Evolutionary conservation across 2,329 filamentous ascomycete genomes (phyloP).

Genomic region (Stachybotrys elegans): DNA sequence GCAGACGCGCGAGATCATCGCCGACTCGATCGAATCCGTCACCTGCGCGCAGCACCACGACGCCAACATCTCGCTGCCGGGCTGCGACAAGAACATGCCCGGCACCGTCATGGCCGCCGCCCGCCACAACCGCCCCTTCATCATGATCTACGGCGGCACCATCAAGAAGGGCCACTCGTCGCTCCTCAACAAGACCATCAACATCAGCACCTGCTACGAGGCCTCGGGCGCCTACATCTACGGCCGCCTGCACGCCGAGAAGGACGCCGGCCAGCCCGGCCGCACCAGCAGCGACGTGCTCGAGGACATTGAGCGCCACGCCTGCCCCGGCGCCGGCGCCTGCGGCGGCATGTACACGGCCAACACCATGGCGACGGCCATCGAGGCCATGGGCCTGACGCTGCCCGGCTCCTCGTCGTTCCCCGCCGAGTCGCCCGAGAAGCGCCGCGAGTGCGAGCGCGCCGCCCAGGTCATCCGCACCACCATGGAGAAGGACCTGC

Average conservation of each 20-base stretch:
- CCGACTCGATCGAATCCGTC: slow-evolving; percentile 89
- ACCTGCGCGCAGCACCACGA: slow-evolving; percentile 91
- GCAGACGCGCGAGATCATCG: slow-evolving; percentile 86
- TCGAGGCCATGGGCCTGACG: slow-evolving; percentile 83
- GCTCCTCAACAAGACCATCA: slow-evolving; percentile 72
- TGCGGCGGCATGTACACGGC: slow-evolving; percentile 88
- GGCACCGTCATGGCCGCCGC: slow-evolving; percentile 87
- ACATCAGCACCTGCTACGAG: slow-evolving; percentile 86
- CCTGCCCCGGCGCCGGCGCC: slow-evolving; percentile 60
- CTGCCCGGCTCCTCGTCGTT: slow-evolving; percentile 81
- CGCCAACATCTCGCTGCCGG: slow-evolving; percentile 87
- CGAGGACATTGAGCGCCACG: slow-evolving; percentile 73
- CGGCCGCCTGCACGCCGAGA: slow-evolving; percentile 67
- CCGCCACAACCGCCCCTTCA: slow-evolving; percentile 82
- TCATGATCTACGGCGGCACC: slow-evolving; percentile 94
- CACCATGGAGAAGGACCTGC: slow-evolving; percentile 79
- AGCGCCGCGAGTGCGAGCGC: slow-evolving; percentile 80
- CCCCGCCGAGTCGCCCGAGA: slow-evolving; percentile 74
- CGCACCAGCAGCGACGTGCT: slow-evolving; percentile 73
- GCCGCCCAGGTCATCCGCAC: slow-evolving; percentile 71
- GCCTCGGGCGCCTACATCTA: slow-evolving; percentile 80
- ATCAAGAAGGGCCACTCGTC: slow-evolving; percentile 82
- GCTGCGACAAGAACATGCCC: slow-evolving; percentile 98
- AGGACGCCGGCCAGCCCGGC: slow-evolving; percentile 53
- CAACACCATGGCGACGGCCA: slow-evolving; percentile 85